Conservation (phyloP, 2,329 filamentous ascomycete genomes). For the Ascochyta lentis region DNA sequence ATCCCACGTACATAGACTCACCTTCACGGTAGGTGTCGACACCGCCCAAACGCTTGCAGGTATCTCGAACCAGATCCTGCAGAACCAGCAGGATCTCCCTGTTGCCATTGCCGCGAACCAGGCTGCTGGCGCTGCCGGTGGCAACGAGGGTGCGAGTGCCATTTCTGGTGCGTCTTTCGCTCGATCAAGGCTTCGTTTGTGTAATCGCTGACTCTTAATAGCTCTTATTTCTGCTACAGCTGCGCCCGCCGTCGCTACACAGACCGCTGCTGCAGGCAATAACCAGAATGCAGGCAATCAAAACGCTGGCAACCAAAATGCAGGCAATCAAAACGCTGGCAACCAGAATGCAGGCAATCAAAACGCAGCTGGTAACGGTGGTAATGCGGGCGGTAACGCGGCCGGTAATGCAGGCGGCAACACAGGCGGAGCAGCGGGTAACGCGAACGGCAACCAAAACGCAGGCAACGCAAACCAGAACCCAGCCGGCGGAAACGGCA, state of each 20-base stretch:
- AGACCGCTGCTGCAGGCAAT: conserved; percentile 1
- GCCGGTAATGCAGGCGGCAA: neutral
- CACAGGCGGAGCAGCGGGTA: conserved; percentile 8
- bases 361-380: neutral
- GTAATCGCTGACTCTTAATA: conserved; percentile 17
- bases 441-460: conserved; percentile 4
- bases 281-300: conserved; percentile 13
- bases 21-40: conserved; percentile 46
- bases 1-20: conserved; percentile 31
- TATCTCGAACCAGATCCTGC: conserved; percentile 57
- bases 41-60: conserved; percentile 56
- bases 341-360: conserved; percentile 13
- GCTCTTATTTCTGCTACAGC: conserved; percentile 26
- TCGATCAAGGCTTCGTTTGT: neutral
- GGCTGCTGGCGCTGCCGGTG: conserved; percentile 49
- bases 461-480: conserved; percentile 1
- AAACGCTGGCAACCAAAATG: conserved; percentile 17
- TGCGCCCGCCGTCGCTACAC: conserved; percentile 6
- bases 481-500: neutral
- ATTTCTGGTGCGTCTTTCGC: conserved; percentile 49
- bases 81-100: conserved; percentile 60
- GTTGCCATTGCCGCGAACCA: conserved; percentile 57
- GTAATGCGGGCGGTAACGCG: conserved; percentile 3
- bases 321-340: conserved; percentile 11
- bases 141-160: conserved; percentile 47